These are phyloP conservation scores for Clausena lansium DNA, from an alignment of 345 rosid species.

Conservation along the genomic window DNA sequence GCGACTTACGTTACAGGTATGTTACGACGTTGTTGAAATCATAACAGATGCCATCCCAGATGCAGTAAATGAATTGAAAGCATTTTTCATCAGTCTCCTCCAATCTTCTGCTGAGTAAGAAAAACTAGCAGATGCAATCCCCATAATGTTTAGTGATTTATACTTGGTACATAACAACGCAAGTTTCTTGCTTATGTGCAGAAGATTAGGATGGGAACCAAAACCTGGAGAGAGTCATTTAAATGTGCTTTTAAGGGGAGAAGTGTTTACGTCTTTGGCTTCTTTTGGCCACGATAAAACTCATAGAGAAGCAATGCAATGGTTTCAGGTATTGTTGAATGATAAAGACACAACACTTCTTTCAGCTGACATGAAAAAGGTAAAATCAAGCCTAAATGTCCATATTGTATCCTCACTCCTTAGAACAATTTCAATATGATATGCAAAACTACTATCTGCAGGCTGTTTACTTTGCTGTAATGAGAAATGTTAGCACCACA, in stretches of 20 bases:
- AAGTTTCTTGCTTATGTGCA: constrained; percentile 9
- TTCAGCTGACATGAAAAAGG: constrained; percentile 38
- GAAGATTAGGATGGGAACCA: constrained; percentile 37
- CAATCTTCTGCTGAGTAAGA: constrained; percentile 31
- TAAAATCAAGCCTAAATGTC: not conserved
- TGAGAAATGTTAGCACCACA: constrained; percentile 31
- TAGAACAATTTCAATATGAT: not conserved
- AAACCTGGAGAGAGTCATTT: constrained; percentile 34
- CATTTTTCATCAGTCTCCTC: constrained; percentile 28
- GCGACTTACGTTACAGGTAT: constrained; percentile 22
- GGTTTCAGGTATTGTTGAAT: constrained; percentile 27
- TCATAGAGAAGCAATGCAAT: constrained; percentile 26
- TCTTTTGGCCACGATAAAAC: constrained; percentile 26
- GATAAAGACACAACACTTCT: constrained; percentile 29
- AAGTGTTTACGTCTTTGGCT: constrained; percentile 32
- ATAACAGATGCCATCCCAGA: constrained; percentile 29
- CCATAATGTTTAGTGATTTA: not conserved
- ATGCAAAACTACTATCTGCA: constrained; percentile 5
- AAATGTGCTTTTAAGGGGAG: constrained; percentile 34
- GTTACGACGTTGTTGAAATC: constrained; percentile 27
- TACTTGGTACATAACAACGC: no score
- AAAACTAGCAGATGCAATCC: not conserved
- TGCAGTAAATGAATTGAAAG: constrained; percentile 25
- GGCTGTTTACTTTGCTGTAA: constrained; percentile 42
- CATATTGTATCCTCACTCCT: not conserved